These are phyloP conservation scores for Trichoderma sp. DNA, from an alignment of 2,329 filamentous ascomycete species.

Conservation along the genomic window DNA sequence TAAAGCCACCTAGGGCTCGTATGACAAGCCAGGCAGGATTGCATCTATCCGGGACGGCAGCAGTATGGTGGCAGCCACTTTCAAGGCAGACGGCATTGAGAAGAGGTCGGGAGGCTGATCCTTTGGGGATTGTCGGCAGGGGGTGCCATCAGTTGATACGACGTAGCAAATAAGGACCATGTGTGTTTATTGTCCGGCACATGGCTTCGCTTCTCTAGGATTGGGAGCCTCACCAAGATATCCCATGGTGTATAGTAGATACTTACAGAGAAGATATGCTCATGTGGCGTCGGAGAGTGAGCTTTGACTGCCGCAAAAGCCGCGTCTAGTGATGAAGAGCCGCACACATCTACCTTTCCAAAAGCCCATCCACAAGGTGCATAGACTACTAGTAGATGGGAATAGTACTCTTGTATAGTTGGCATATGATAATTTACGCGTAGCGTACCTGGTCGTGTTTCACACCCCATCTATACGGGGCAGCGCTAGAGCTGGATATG, in stretches of 20 bases:
- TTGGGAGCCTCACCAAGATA: background rate
- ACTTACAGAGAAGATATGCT: background rate
- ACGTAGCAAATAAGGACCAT: background rate
- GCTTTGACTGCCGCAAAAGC: background rate
- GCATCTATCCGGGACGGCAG: background rate
- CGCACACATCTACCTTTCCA: background rate
- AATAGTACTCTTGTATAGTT: background rate
- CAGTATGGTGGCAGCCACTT: background rate
- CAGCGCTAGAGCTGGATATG: background rate
- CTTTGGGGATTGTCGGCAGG: constrained; percentile 8
- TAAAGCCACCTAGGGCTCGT: background rate
- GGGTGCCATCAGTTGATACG: background rate
- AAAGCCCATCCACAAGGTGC: background rate
- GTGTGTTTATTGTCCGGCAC: background rate
- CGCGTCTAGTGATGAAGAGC: background rate
- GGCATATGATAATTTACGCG: background rate
- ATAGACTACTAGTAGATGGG: background rate
- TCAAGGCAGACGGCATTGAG: background rate
- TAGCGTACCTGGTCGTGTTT: background rate
- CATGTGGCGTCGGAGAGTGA: background rate
- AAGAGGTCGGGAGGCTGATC: background rate
- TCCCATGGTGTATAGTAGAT: background rate
- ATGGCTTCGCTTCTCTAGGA: background rate
- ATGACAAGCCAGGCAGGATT: background rate
- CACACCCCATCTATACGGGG: background rate